Evolutionary conservation across 768 basidiomycete species (phyloP).

Genomic region (Calocera cornea): DNA sequence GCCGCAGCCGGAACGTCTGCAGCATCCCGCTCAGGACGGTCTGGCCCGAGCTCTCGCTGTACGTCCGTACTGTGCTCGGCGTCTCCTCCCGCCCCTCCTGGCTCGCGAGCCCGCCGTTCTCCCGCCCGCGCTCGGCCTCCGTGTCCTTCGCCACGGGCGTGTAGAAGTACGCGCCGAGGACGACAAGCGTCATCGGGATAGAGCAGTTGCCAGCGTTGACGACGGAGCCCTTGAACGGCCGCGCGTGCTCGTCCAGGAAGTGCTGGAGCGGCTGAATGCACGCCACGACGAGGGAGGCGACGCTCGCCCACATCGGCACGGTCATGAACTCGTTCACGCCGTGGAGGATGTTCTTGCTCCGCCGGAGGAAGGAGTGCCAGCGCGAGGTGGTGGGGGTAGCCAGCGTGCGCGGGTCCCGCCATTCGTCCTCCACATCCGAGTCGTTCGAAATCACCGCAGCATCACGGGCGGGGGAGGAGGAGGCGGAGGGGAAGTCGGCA

Average conservation of each 20-base stretch:
- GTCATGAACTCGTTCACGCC: slow-evolving; percentile 64
- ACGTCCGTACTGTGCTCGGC: background rate
- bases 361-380: slow-evolving; percentile 13
- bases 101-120: background rate
- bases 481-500: background rate
- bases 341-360: slow-evolving; percentile 12
- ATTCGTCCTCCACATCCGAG: slow-evolving; percentile 14
- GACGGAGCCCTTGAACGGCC: slow-evolving; percentile 55
- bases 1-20: slow-evolving; percentile 2
- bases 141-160: slow-evolving; percentile 16
- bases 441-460: background rate
- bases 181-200: slow-evolving; percentile 78
- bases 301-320: slow-evolving; percentile 69
- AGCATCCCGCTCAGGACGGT: background rate
- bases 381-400: slow-evolving; percentile 6
- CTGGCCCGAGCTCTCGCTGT: background rate
- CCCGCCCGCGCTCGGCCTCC: background rate
- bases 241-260: slow-evolving; percentile 46
- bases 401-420: background rate
- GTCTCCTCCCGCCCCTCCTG: background rate
- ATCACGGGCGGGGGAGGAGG: background rate
- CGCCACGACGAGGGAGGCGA: slow-evolving; percentile 63
- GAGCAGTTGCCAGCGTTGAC: slow-evolving; percentile 57
- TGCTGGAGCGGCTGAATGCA: slow-evolving; percentile 64
- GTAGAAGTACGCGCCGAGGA: slow-evolving; percentile 85